Conservation (phyloP, 768 basidiomycete genomes). For the Tylopilus subfusipes region DNA sequence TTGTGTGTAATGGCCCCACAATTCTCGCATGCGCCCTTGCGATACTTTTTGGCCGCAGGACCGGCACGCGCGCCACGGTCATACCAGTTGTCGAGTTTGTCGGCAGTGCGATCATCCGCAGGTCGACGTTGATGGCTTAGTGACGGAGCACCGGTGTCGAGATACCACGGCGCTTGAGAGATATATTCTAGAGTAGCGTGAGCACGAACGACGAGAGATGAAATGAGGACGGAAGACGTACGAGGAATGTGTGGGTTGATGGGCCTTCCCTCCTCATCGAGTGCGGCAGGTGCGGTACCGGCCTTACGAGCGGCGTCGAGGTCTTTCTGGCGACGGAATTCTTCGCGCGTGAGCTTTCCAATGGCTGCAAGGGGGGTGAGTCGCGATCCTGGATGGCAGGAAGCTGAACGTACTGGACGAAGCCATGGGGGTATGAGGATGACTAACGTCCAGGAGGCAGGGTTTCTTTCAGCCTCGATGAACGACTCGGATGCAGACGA, state of each 20-base stretch:
- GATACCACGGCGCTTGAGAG: conserved; percentile 98
- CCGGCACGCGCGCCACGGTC: conserved; percentile 81
- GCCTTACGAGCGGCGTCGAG: conserved; percentile 98
- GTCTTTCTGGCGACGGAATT: conserved; percentile 93
- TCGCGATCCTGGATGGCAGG: background rate
- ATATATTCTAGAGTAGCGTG: conserved; percentile 72
- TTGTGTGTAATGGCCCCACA: conserved; percentile 97
- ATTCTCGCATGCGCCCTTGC: conserved; percentile 98
- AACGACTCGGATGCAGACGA: conserved; percentile 5
- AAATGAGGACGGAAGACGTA: conserved; percentile 38
- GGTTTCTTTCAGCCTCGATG: background rate
- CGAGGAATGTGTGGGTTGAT: conserved; percentile 99
- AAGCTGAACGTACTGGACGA: conserved; percentile 23
- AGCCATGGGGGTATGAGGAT: conserved; percentile 18
- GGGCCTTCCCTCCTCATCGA: conserved; percentile 91
- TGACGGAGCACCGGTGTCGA: conserved; percentile 90
- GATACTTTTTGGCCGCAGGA: conserved; percentile 93
- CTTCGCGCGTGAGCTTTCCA: conserved; percentile 90
- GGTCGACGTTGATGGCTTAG: conserved; percentile 90
- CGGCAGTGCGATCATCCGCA: conserved; percentile 49
- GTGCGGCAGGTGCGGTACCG: conserved; percentile 92
- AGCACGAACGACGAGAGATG: background rate
- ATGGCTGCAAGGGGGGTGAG: conserved; percentile 35
- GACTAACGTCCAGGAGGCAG: no score
- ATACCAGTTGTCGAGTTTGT: conserved; percentile 88